A percentile compares a stretch with the other conserved stretches of the same genome.
phyloP scores from a whole-genome alignment of 1,284 basidiomycete species.

The Cutaneotrichosporon arboriforme region DNA sequence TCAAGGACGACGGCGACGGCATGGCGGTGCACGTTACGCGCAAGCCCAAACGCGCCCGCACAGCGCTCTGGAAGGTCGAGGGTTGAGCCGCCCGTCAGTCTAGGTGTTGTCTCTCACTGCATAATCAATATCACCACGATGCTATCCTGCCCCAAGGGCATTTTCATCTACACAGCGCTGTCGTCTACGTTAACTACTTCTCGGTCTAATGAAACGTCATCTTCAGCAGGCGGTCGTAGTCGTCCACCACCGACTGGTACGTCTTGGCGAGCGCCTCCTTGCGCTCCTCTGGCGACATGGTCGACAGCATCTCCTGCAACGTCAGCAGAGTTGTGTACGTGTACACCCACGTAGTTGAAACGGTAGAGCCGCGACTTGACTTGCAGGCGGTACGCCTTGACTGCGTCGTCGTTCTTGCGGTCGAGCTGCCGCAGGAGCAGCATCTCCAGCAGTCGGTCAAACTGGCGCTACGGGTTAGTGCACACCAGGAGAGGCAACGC shows the following conservation, averaged over 20 bases:
- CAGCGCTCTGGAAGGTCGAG: conserved; percentile 76
- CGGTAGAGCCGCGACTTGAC: conserved; percentile 90
- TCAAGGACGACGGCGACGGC: conserved; percentile 61
- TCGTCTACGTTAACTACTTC: background rate
- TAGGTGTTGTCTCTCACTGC: background rate
- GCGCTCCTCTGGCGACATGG: conserved; percentile 77
- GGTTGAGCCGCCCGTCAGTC: conserved; percentile 48
- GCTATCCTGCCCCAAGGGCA: background rate
- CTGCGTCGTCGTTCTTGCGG: conserved; percentile 55
- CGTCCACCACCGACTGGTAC: conserved; percentile 77
- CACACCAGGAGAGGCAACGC: too few relatives aligned
- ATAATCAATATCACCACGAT: conserved; percentile 1
- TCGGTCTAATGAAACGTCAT: conserved; percentile 41
- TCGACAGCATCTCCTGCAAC: conserved; percentile 71
- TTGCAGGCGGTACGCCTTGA: conserved; percentile 66
- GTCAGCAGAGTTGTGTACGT: conserved; percentile 9
- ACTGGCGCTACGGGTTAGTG: conserved; percentile 66
- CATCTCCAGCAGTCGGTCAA: conserved; percentile 88
- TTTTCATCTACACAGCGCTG: background rate
- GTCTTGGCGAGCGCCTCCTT: conserved; percentile 88
- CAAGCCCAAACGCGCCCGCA: conserved; percentile 61
- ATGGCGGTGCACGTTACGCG: conserved; percentile 77
- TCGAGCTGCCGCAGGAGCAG: conserved; percentile 70
- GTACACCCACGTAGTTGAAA: conserved; percentile 78
- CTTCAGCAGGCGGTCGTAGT: conserved; percentile 74